These are phyloP conservation scores for Chenopodium album DNA, from an alignment of 148 eudicot species.

Conservation along the genomic window DNA sequence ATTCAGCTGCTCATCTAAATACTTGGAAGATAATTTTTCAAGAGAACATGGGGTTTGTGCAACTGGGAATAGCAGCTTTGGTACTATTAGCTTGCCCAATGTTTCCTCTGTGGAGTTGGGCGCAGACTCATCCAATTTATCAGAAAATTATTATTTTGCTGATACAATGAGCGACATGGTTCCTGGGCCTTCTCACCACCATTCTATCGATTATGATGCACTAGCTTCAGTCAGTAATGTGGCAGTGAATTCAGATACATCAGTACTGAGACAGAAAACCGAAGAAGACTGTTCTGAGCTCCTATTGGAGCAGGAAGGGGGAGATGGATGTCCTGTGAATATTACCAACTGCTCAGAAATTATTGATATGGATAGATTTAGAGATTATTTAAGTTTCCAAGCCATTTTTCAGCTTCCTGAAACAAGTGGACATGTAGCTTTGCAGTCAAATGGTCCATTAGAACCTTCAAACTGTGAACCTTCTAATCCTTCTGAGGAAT, in stretches of 20 bases:
- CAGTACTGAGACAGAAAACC: constrained; percentile 20
- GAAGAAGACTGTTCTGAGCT: constrained; percentile 37
- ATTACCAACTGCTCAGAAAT: constrained; percentile 27
- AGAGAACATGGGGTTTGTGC: constrained; percentile 39
- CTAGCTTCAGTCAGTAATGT: constrained; percentile 9
- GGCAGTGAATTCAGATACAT: constrained; percentile 29
- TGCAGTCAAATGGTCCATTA: constrained; percentile 35
- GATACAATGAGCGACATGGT: constrained; percentile 33
- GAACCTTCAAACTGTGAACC: constrained; percentile 44
- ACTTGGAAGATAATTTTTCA: constrained; percentile 39
- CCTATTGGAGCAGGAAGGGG: constrained; percentile 28
- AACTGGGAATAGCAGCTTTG: constrained; percentile 39
- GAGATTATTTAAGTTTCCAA: constrained; percentile 37
- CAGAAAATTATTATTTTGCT: constrained; percentile 35
- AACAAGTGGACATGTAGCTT: constrained; percentile 29
- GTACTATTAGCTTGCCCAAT: constrained; percentile 43
- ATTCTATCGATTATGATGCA: constrained; percentile 20
- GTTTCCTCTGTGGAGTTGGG: constrained; percentile 41
- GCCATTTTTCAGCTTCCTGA: constrained; percentile 48
- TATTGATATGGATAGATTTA: constrained; percentile 33
- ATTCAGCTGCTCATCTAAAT: constrained; percentile 38
- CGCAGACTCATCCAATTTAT: constrained; percentile 45
- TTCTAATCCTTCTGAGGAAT: constrained; percentile 35
- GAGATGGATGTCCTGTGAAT: constrained; percentile 31
- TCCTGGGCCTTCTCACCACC: constrained; percentile 30